Base-by-base conservation (phyloP, 176 grass and related monocot species). In the Cocos nucifera region DNA sequence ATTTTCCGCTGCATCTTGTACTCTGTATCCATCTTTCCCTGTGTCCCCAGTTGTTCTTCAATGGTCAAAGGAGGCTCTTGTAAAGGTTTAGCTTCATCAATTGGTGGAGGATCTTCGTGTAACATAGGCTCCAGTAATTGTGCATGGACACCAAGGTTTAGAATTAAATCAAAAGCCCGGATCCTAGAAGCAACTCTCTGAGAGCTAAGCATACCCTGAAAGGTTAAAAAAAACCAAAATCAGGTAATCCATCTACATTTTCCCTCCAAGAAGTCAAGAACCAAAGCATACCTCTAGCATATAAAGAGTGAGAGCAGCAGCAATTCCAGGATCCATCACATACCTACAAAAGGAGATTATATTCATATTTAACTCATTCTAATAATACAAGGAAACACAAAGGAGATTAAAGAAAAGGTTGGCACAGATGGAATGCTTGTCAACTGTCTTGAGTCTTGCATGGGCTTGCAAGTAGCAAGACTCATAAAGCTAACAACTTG, bases 121-220 rank as follows among this genome's bases (percentile, higher is more conserved):
- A 90, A 64, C 75, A 97, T 91, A 73, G 87, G 93, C 75, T 97
- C 87, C 63, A 97, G 66, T 35, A 97, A 65, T 78, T 97, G 93
- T 76, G 84, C 93, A 58, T 97, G 93, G 15, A 97, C 74, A 54
- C 93, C 93, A 54, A 97, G 78, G 67, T 97, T 97, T 72, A 97
- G 66, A 61, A 97, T 85, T 21, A 97, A 79, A 88, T 97, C 93
- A 82, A 97, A 87, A 71, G 93, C 93, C 58, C 83, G 80, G 59
- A 81, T 87, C 84, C 88, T 97, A 56, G 84, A 86, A 54, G 81
- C 58, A n/a, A 64, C 72, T 54, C 73, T 91, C 68, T 77, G 66
- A 72, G 93, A 97, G 73, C 87, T 91, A 69, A 97, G 69, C 79
- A 97, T 91, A 30, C 87, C 84, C 93, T 97, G 71, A 75, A 66